A percentile compares a stretch with the other conserved stretches of the same genome.
Conservation (phyloP, 371 early-diverging fungal species). For the Apophysomyces elegans region DNA sequence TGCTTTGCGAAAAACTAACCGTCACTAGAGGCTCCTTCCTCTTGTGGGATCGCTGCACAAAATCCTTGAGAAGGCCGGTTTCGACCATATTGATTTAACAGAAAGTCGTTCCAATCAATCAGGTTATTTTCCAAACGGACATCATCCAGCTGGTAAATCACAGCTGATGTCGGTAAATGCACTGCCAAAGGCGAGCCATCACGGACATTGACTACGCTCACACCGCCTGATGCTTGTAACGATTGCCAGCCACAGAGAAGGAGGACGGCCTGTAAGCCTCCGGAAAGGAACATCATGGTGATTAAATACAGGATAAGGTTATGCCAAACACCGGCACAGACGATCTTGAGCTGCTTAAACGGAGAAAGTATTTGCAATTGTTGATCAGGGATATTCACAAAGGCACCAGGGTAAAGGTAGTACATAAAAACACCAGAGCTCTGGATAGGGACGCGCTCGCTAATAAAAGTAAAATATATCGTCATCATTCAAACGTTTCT, state of each 20-base stretch:
- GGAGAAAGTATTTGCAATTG: constrained; percentile 52
- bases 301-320: constrained; percentile 64
- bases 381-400: constrained; percentile 74
- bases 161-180: constrained; percentile 51
- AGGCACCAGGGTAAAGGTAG: constrained; percentile 85
- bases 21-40: constrained; percentile 3
- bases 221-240: constrained; percentile 56
- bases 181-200: constrained; percentile 54
- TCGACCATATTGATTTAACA: constrained; percentile 35
- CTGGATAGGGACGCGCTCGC: constrained; percentile 66
- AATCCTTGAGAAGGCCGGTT: constrained; percentile 36
- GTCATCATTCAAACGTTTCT: too few species aligned
- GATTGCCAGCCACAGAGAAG: constrained; percentile 57
- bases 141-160: constrained; percentile 62
- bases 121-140: constrained; percentile 42
- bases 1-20: background rate
- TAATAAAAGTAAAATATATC: constrained; percentile 18
- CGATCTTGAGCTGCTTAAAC: constrained; percentile 63
- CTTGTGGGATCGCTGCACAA: constrained; percentile 36
- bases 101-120: constrained; percentile 53
- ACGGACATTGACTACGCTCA: constrained; percentile 65
- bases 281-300: constrained; percentile 52
- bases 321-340: constrained; percentile 89
- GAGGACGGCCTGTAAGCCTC: constrained; percentile 51
- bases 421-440: constrained; percentile 75